Evolutionary conservation across 805 yeast species (phyloP).

Genomic region (Spathaspora boniae): DNA sequence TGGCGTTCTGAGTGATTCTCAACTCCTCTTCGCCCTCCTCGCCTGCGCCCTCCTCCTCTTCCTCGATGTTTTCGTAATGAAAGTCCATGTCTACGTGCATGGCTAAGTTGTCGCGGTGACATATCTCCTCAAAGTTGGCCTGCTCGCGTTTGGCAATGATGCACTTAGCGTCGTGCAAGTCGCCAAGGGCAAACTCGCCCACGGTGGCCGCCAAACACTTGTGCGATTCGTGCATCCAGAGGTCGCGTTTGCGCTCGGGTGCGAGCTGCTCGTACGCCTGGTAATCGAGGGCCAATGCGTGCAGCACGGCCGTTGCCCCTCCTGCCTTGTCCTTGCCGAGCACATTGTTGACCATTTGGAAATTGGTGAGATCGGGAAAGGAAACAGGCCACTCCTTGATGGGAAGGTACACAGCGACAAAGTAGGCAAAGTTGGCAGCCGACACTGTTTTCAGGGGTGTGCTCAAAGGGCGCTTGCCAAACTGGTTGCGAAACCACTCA

Average conservation of each 20-base stretch:
- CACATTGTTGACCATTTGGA: slow-evolving; percentile 5
- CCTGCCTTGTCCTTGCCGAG: slow-evolving; percentile 1
- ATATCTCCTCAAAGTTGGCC: slow-evolving; percentile 11
- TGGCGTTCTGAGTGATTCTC: too few species aligned
- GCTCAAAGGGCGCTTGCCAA: slow-evolving; percentile 9
- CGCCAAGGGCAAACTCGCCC: slow-evolving; percentile 11
- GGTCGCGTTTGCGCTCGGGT: slow-evolving; percentile 4
- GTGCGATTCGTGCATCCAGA: slow-evolving; percentile 10
- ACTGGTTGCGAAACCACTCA: slow-evolving; percentile 13
- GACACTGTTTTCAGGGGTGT: not conserved
- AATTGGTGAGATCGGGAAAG: slow-evolving; percentile 10
- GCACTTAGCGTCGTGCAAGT: slow-evolving; percentile 10
- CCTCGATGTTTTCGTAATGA: slow-evolving; percentile 1
- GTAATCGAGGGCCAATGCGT: slow-evolving; percentile 7
- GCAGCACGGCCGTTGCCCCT: slow-evolving; percentile 4
- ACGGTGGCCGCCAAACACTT: slow-evolving; percentile 8
- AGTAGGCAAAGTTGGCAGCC: slow-evolving; percentile 8
- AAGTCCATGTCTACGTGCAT: slow-evolving; percentile 9
- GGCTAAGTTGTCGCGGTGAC: slow-evolving; percentile 12
- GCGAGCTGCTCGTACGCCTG: slow-evolving; percentile 9
- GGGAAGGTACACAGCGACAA: slow-evolving; percentile 11
- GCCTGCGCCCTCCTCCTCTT: slow-evolving; percentile 5
- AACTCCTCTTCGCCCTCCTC: slow-evolving; percentile 4
- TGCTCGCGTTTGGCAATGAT: slow-evolving; percentile 9
- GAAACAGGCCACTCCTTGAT: slow-evolving; percentile 10